Conservation (phyloP, 148 eudicot genomes). For the Rhododendron simsii region DNA sequence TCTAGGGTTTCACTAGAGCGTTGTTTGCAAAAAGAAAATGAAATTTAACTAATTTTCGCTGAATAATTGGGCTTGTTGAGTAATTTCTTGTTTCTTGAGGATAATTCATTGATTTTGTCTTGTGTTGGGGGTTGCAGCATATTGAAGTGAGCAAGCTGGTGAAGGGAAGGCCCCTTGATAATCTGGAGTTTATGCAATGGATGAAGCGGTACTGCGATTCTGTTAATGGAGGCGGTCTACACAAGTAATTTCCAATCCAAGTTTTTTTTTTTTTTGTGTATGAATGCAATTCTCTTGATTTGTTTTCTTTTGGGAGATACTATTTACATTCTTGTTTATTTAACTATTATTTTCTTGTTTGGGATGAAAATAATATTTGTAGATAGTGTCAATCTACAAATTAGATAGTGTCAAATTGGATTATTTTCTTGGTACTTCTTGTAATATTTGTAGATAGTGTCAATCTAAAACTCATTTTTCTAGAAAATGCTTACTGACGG, state of each 20-base stretch:
- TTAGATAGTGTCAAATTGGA: no score
- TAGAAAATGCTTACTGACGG: neutral
- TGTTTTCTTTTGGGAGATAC: neutral
- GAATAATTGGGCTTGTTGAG: neutral
- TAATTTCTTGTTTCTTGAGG: neutral
- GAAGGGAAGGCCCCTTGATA: conserved; percentile 83
- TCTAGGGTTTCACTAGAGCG: neutral
- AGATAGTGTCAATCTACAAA: neutral
- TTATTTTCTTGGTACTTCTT: neutral
- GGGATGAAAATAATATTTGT: neutral
- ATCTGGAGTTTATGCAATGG: conserved; percentile 97
- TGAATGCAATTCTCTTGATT: neutral
- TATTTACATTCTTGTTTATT: neutral
- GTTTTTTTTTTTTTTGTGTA: neutral
- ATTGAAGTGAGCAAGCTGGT: conserved; percentile 89
- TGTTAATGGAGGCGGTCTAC: conserved; percentile 46
- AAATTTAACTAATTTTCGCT: neutral
- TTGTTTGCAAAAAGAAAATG: neutral
- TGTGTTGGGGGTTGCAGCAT: conserved; percentile 37
- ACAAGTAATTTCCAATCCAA: conserved; percentile 32
- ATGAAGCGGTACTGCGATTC: conserved; percentile 90
- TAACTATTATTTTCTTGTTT: neutral
- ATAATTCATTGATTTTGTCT: neutral
- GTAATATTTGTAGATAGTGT: neutral
- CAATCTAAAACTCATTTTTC: neutral